phyloP scores from a whole-genome alignment of 208 protist genomes.

The Leptomonas pyrrhocoris region DNA sequence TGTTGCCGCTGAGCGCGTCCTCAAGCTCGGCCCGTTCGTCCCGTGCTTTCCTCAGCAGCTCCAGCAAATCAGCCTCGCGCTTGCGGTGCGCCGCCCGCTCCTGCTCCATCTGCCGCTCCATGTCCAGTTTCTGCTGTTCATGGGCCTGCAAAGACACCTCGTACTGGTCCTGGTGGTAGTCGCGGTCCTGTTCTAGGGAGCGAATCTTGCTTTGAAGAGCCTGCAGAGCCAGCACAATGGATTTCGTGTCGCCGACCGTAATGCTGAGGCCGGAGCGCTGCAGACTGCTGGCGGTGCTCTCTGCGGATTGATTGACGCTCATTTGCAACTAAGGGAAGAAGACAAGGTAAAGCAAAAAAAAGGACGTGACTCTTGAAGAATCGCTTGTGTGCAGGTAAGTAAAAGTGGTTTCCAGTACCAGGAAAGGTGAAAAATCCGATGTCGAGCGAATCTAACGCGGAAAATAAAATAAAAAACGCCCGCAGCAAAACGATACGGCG shows the following conservation, averaged over 20 bases:
- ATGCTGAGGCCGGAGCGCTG: conserved; percentile 88
- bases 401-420: too few species aligned
- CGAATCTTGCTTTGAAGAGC: conserved; percentile 90
- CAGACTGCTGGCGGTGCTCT: conserved; percentile 74
- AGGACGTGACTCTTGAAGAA: neutral
- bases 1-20: conserved; percentile 48
- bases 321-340: neutral
- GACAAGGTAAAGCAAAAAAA: neutral
- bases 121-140: conserved; percentile 87
- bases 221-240: conserved; percentile 89
- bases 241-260: conserved; percentile 90
- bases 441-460: neutral
- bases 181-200: conserved; percentile 81
- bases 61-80: conserved; percentile 79
- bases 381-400: neutral
- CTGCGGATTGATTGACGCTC: conserved; percentile 58
- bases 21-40: conserved; percentile 75
- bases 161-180: conserved; percentile 91
- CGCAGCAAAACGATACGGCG: too few species aligned
- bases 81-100: conserved; percentile 73
- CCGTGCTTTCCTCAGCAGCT: conserved; percentile 65
- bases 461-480: conserved; percentile 10
- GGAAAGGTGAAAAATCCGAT: neutral
- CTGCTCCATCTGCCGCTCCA: conserved; percentile 84
- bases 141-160: conserved; percentile 76